Evolutionary conservation across 345 rosid genomes (phyloP).

Genomic region (Fremontodendron californicum): DNA sequence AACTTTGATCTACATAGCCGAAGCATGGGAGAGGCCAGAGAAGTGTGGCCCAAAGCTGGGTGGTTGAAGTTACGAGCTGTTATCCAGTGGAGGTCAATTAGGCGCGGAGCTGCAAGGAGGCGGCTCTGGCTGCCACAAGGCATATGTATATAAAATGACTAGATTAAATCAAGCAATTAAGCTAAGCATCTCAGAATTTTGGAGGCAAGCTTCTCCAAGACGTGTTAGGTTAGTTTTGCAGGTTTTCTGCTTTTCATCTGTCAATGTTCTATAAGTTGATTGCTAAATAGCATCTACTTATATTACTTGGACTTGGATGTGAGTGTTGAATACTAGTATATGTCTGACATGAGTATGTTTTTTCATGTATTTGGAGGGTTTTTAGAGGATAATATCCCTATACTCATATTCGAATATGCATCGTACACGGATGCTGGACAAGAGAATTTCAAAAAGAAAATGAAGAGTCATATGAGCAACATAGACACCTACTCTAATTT

Average conservation of each 20-base stretch:
- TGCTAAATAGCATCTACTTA: no score
- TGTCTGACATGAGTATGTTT: no score
- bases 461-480: no score
- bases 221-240: background rate
- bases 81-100: constrained; percentile 32
- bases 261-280: background rate
- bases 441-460: no score
- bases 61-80: constrained; percentile 79
- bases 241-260: no score
- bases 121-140: constrained; percentile 25
- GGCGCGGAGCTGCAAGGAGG: background rate
- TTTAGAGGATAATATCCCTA: no score
- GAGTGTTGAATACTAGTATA: no score
- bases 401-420: no score
- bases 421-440: no score
- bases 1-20: background rate
- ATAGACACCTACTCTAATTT: background rate
- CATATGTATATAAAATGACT: constrained; percentile 17
- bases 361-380: no score
- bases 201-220: constrained; percentile 13
- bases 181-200: constrained; percentile 17
- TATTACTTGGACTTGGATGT: no score
- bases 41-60: constrained; percentile 31
- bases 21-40: constrained; percentile 2
- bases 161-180: constrained; percentile 3